Conservation (phyloP, 371 early-diverging fungal species). For the Synchytrium microbalum region DNA sequence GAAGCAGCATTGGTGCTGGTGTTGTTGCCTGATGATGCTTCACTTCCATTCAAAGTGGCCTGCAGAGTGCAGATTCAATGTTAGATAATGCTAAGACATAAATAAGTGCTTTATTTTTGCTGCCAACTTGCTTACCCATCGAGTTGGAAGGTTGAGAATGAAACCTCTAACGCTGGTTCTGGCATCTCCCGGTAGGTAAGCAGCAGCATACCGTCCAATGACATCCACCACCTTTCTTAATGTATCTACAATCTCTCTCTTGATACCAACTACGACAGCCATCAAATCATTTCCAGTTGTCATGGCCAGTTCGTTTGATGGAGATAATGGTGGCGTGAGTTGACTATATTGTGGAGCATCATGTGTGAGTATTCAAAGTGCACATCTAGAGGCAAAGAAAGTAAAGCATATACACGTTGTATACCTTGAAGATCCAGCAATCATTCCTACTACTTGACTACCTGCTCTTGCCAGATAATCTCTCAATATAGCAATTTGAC, state of each 20-base stretch:
- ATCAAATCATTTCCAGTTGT: conserved; percentile 18
- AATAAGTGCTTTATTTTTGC: no score
- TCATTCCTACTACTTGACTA: neutral
- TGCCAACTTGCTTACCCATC: no score
- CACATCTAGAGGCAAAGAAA: neutral
- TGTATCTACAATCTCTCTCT: conserved; percentile 77
- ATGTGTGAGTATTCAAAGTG: neutral
- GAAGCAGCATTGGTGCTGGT: conserved; percentile 20
- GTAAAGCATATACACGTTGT: neutral
- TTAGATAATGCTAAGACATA: no score
- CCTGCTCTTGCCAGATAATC: conserved; percentile 40
- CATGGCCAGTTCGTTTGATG: neutral
- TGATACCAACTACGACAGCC: conserved; percentile 45
- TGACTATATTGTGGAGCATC: conserved; percentile 12
- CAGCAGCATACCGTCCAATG: conserved; percentile 77
- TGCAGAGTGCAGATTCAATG: no score
- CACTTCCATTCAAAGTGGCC: no score
- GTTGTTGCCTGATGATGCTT: neutral
- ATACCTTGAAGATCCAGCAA: neutral
- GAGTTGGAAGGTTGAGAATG: conserved; percentile 75
- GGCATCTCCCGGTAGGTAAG: conserved; percentile 79
- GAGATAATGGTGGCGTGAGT: conserved; percentile 12
- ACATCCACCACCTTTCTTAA: conserved; percentile 82
- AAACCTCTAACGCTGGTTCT: conserved; percentile 73
- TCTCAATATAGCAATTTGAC: conserved; percentile 65